Conservation (phyloP, 1,139 yeast species). For the Pichia cactophila region DNA sequence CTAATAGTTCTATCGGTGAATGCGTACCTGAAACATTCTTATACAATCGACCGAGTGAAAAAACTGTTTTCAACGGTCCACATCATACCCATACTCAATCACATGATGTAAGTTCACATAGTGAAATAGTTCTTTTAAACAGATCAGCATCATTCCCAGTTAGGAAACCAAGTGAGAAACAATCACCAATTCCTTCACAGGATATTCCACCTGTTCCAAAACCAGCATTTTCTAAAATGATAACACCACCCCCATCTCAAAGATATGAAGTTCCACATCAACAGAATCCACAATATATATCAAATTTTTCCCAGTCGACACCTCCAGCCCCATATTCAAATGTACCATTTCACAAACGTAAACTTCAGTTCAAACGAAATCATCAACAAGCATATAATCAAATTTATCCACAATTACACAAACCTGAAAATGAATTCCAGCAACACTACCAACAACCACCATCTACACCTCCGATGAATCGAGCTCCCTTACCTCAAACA, state of each 20-base stretch:
- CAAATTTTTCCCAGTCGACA: background rate
- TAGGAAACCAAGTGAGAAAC: conserved; percentile 5
- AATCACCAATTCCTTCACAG: conserved; percentile 7
- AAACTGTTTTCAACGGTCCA: conserved; percentile 2
- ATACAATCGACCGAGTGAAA: background rate
- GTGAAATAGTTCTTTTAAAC: background rate
- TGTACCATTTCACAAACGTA: background rate
- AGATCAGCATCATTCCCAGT: conserved; percentile 15
- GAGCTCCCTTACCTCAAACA: background rate
- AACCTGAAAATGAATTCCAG: background rate
- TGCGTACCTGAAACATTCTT: conserved; percentile 3
- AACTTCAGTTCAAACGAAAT: background rate
- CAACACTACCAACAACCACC: background rate
- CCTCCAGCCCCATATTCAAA: background rate
- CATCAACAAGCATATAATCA: background rate
- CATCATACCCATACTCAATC: conserved; percentile 12
- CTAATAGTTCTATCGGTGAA: conserved; percentile 6
- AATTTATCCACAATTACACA: background rate
- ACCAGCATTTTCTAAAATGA: background rate
- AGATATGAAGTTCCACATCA: background rate
- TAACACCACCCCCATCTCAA: background rate
- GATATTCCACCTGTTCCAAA: conserved; percentile 5
- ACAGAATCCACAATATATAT: background rate
- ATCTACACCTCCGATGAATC: background rate
- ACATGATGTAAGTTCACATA: background rate